Evolutionary conservation across 805 yeast genomes (phyloP), one percentile per base, ranked within the genome.

Genomic region (Grigorovia transvaalensis): DNA sequence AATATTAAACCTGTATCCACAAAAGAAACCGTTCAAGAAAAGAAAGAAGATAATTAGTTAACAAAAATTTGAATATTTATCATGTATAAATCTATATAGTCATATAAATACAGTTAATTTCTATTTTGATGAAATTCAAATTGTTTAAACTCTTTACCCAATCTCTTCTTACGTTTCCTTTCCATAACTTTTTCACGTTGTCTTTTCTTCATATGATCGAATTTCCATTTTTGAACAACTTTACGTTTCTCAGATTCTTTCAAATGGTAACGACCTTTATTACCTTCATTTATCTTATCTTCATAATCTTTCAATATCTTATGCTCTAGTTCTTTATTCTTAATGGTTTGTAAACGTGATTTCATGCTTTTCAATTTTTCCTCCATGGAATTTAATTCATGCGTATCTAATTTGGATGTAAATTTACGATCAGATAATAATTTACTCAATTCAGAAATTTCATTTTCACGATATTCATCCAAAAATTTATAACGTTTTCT

Each of bases 151-250:
- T 87, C 95, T 70, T 82, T 80, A 66, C 96, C 90, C 70, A 82
- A 73, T 72, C 82, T 80, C 76, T 80, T 84, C 85, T 83, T 86
- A 67, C 91, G 80, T 81, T 83, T 89, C 71, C 91, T 81, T 71
- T 85, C 93, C 80, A 86, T 79, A 43, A 81, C 86, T 76, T 84
- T 86, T 56, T 84, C 89, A 62, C 89, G 76, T 69, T 85, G 90
- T 49, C 72, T 72, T 12, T 81, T 68, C 68, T 77, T 82, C 90
- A 86, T 82, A 53, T 73, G 70, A 48, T 85, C 90, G 66, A 83
- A 86, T 67, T 83, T 84, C 66, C 85, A 86, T 69, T 83, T 82
- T 60, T 84, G 89, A 40, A 85, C 70, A 66, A 86, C 77, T 69
- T 82, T 85, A 55, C 87, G 73, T 69, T 82, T 79, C 53, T 86